phyloP scores from a whole-genome alignment of 139 green algal species.

The Picochlorum sp. region DNA sequence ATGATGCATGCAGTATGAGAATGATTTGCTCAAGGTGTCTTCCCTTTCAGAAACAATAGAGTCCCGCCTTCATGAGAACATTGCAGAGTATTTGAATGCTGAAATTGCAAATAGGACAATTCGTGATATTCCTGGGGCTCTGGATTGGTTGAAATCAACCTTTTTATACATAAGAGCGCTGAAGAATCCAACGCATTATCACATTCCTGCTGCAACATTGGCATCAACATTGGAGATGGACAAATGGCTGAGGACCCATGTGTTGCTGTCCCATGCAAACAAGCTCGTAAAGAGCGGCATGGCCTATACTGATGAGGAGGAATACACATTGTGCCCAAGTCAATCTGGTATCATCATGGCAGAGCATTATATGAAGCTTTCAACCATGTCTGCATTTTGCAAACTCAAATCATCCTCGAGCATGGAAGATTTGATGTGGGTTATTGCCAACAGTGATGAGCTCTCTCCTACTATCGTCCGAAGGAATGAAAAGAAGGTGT shows the following conservation, averaged over 20 bases:
- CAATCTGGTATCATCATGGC: constrained; percentile 64
- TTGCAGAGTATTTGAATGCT: constrained; percentile 73
- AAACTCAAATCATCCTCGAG: constrained; percentile 12
- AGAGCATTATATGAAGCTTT: constrained; percentile 61
- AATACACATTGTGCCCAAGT: constrained; percentile 36
- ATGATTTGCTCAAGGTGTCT: constrained; percentile 4
- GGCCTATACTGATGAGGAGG: constrained; percentile 48
- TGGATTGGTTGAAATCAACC: constrained; percentile 69
- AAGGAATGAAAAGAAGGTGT: constrained; percentile 24
- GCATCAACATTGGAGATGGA: too few species aligned
- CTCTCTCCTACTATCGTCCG: constrained; percentile 25
- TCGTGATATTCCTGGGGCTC: constrained; percentile 43
- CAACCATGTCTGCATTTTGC: constrained; percentile 59
- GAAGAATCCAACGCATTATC: constrained; percentile 29
- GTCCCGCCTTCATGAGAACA: constrained; percentile 38
- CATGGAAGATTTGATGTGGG: constrained; percentile 51
- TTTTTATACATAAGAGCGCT: constrained; percentile 70
- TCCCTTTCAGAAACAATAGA: constrained; percentile 46
- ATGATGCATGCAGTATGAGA: too few species aligned
- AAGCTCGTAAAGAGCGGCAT: constrained; percentile 55
- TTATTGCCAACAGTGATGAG: constrained; percentile 50
- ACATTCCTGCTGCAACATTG: constrained; percentile 13
- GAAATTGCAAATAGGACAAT: constrained; percentile 67
- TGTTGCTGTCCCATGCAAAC: constrained; percentile 38
- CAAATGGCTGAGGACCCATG: constrained; percentile 23